These are phyloP conservation scores for Eucommia ulmoides DNA, from an alignment of 257 asterid species.

Conservation along the genomic window DNA sequence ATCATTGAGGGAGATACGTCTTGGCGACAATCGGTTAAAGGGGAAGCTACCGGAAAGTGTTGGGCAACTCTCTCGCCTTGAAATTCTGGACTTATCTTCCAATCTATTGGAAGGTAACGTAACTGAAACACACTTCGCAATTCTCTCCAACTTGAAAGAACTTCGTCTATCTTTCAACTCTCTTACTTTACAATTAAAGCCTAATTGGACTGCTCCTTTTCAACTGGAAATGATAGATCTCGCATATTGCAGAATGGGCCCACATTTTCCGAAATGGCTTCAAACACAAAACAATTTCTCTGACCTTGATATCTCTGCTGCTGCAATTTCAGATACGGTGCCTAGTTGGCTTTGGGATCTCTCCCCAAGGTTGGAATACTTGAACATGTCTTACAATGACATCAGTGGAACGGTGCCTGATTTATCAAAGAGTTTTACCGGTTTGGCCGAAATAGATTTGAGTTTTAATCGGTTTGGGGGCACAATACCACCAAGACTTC, in stretches of 20 bases:
- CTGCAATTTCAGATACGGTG: conserved; percentile 7
- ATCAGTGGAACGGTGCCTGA: conserved; percentile 10
- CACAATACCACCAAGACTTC: neutral
- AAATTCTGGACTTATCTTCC: neutral
- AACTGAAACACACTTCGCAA: conserved; percentile 5
- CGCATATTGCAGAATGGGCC: conserved; percentile 10
- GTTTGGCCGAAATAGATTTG: neutral
- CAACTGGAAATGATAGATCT: neutral
- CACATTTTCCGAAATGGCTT: conserved; percentile 17
- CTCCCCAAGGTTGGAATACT: neutral
- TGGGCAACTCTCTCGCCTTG: neutral
- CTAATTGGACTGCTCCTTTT: conserved; percentile 9
- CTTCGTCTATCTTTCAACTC: conserved; percentile 8
- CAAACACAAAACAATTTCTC: conserved; percentile 1
- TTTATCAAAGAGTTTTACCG: neutral
- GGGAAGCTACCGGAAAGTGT: neutral
- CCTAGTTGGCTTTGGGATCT: conserved; percentile 15
- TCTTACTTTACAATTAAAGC: neutral
- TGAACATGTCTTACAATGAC: conserved; percentile 15
- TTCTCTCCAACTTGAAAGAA: neutral
- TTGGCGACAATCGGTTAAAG: neutral
- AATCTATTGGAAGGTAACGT: neutral
- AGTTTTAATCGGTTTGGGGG: conserved; percentile 7
- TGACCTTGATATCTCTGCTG: conserved; percentile 5
- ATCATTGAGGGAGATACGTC: neutral